Conservation (phyloP, 495 filamentous ascomycete species). For the Parachaetomium inaequale region DNA sequence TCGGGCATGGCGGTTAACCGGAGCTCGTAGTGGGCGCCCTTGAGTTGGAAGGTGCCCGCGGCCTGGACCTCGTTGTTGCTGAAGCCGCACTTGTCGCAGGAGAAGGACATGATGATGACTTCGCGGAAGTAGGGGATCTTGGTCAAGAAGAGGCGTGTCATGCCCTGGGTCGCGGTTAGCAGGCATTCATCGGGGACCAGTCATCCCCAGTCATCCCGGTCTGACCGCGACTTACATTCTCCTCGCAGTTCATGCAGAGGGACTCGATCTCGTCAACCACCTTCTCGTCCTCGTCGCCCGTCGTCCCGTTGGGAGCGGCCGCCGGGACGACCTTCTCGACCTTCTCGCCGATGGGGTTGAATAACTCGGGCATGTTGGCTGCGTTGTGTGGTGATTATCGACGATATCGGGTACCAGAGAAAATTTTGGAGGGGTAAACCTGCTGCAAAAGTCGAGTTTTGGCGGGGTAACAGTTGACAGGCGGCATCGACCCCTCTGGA, state of each 20-base stretch:
- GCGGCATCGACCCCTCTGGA: conserved; percentile 9
- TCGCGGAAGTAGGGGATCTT: conserved; percentile 95
- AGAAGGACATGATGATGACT: conserved; percentile 94
- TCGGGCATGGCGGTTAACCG: conserved; percentile 65
- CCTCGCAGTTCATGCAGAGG: conserved; percentile 54
- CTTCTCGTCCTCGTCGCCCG: conserved; percentile 48
- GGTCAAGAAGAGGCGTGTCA: conserved; percentile 79
- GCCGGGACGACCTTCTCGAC: conserved; percentile 44
- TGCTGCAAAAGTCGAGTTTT: conserved; percentile 22
- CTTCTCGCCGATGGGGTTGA: conserved; percentile 54
- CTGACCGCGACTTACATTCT: conserved; percentile 59
- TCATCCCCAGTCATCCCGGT: background rate
- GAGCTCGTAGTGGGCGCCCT: conserved; percentile 75
- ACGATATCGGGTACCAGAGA: conserved; percentile 20
- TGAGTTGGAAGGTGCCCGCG: conserved; percentile 84
- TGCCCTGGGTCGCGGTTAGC: conserved; percentile 55
- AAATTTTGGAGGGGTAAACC: conserved; percentile 39
- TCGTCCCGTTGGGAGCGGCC: conserved; percentile 27
- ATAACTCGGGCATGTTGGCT: conserved; percentile 42
- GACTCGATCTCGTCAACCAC: conserved; percentile 58
- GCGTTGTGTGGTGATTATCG: conserved; percentile 7
- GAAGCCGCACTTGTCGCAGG: conserved; percentile 82
- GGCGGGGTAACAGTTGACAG: conserved; percentile 24
- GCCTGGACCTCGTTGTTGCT: conserved; percentile 88
- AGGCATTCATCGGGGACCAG: background rate